Evolutionary conservation across 176 grass and related monocot species (phyloP), one percentile per base, ranked within the genome.

Genomic region (Oryza coarctata): DNA sequence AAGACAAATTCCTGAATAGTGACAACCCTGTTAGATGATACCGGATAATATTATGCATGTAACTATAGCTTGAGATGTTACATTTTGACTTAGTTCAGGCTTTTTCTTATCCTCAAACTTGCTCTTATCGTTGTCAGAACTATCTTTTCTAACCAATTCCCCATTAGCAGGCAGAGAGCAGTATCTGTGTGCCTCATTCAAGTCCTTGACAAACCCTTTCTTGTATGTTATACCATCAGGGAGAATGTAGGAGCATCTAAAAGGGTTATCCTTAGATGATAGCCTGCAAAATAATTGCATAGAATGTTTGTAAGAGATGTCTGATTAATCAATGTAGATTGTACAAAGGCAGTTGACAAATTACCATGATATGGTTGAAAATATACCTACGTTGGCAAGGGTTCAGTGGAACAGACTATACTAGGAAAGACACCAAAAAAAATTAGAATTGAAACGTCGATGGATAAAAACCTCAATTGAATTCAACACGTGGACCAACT

Each of bases 181-280:
- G 76, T 91, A 94, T 83, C 85, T 77, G 68, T 1, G 79, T 84
- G 96, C 93, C 90, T 95, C 96, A 89, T 88, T 73, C 65, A 89
- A 65, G 55, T 99, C 87, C 81, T 95, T 95, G 57, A 99, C 91
- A 87, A 70, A 92, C 15, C 96, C 93, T 78, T 95, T 99, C 43
- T 90, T 99, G 81, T 91, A 76, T 10, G 89, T 85, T 68, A 99
- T 90, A 76, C 93, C 93, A 81, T 99, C 91, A 75, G 96, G 96
- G 11, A 99, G 93, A 88, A 99, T 92, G 83, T 95, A 99, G 17
- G 93, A 93, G 79, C 93, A 99, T 82, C 88, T 99, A 85, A 99
- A 90, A 70, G 89, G 85, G 65, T 92, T 99, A 3, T 95, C 89
- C 70, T 88, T 95, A 39, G 73, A 90, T 45, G 87, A 87, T 86